Evolutionary conservation across 495 filamentous ascomycete species (phyloP), one percentile per base, ranked within the genome.

Genomic region (Podospora tetraspora): DNA sequence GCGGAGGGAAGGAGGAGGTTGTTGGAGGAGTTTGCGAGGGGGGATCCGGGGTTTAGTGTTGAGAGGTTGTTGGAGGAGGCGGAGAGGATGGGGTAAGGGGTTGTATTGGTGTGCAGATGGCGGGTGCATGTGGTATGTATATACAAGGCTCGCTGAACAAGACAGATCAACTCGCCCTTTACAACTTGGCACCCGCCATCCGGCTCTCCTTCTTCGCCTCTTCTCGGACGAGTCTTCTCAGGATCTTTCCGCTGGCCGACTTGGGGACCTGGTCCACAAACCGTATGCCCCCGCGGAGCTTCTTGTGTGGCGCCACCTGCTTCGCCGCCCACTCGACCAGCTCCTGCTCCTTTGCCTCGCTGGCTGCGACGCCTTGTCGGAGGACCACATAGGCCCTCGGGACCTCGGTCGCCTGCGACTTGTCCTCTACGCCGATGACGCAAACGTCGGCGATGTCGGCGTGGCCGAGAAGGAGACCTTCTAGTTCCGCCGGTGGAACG

Each of bases 251-350:
- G 75, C 88, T 89, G 0, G 85, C 85, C 68, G 89, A 94, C 85
- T 95, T 96, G 29, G 94, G 94, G 10, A 98, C 86, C 70, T 85
- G 82, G 68, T 96, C 88, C 10, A 96, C 83, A 74, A 96, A 98
- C 10, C 84, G 84, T 0, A 97, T 85, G 3, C 94, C 94, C 21
- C 94, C 94, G 32, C 91, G 85, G 73, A 97, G 79, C 67, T 85
- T 84, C 27, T 68, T 68, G 56, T 68, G 78, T 37, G 73, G 76
- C 10, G 83, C 79, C 1, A 86, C 82, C 60, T 77, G 79, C 43
- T 66, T 70, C 4, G 85, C 84, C 63, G 96, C 73, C 86, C 88
- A 94, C 1, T 82, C 74, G 16, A 83, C 69, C 19, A 95, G 86
- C 62, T 91, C 87, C 61, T 83, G 77, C 8, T 84, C 90, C 63